Percentiles rank a stretch among this genome's conserved stretches.
Conservation (phyloP, 148 eudicot genomes). For the Cornus suecica region DNA sequence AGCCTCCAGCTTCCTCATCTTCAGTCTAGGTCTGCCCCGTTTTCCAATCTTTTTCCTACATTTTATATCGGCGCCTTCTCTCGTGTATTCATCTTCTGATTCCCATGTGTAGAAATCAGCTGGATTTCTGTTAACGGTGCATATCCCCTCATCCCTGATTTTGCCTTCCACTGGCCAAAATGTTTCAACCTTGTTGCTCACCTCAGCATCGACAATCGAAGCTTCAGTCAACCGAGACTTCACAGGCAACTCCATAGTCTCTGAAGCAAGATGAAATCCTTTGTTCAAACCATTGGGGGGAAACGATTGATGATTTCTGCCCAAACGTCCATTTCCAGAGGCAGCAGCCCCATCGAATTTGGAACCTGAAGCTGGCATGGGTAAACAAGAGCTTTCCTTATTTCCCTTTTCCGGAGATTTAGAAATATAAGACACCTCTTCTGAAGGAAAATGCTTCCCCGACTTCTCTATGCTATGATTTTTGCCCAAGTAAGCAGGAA, state of each 20-base stretch:
- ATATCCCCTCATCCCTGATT: conserved; percentile 6
- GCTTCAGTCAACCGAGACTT: conserved; percentile 2
- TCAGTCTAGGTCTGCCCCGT: conserved; percentile 20
- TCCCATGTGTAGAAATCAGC: conserved; percentile 22
- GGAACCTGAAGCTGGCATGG: not conserved
- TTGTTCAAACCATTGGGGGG: not conserved
- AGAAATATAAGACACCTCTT: not conserved
- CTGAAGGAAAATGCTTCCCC: not conserved
- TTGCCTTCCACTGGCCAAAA: not conserved
- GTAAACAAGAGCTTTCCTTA: not conserved
- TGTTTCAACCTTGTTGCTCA: not conserved
- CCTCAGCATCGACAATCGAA: conserved; percentile 1
- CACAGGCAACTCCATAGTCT: conserved; percentile 2
- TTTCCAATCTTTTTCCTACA: not conserved
- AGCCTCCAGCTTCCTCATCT: conserved; percentile 3
- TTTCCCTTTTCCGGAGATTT: not conserved
- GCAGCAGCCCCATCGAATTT: not conserved
- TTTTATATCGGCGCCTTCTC: conserved; percentile 2
- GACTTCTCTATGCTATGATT: not conserved
- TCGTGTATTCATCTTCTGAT: conserved; percentile 19
- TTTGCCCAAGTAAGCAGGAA: not conserved
- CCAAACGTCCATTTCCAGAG: conserved; percentile 9
- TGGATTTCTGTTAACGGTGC: conserved; percentile 20
- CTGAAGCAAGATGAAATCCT: conserved; percentile 3
- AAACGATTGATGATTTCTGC: conserved; percentile 4